Evolutionary conservation across 306 rosid genomes (phyloP).

Genomic region (Quercus aquifolioides): DNA sequence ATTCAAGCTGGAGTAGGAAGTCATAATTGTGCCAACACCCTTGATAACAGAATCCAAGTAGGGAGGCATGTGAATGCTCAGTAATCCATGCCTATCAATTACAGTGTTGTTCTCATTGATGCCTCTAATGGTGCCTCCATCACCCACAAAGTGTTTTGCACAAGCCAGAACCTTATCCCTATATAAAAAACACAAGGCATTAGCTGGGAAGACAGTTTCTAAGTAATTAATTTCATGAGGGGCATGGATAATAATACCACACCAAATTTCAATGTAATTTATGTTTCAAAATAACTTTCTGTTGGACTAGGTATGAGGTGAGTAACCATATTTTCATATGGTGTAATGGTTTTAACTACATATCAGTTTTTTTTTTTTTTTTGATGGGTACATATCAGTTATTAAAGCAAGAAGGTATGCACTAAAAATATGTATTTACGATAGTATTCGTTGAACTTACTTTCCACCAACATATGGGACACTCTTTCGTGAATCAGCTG

Average conservation of each 20-base stretch:
- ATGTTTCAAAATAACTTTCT: too few species aligned
- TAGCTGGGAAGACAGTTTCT: not conserved
- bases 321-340: too few species aligned
- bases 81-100: conserved; percentile 47
- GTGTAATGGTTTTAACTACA: not conserved
- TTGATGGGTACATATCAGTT: not conserved
- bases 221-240: too few species aligned
- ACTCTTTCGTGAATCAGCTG: conserved; percentile 55
- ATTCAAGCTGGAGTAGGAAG: conserved; percentile 83
- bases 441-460: conserved; percentile 42
- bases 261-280: too few species aligned
- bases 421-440: too few species aligned
- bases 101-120: conserved; percentile 86
- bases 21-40: conserved; percentile 79
- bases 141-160: conserved; percentile 92
- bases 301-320: too few species aligned
- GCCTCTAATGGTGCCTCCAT: conserved; percentile 89
- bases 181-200: conserved; percentile 9
- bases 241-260: too few species aligned
- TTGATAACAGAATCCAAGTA: conserved; percentile 52
- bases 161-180: conserved; percentile 94
- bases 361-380: not conserved
- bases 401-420: not conserved
- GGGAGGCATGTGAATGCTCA: conserved; percentile 79
- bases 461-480: conserved; percentile 87